phyloP scores from a whole-genome alignment of 179 eudicot genomes.

The Dionaea muscipula region DNA sequence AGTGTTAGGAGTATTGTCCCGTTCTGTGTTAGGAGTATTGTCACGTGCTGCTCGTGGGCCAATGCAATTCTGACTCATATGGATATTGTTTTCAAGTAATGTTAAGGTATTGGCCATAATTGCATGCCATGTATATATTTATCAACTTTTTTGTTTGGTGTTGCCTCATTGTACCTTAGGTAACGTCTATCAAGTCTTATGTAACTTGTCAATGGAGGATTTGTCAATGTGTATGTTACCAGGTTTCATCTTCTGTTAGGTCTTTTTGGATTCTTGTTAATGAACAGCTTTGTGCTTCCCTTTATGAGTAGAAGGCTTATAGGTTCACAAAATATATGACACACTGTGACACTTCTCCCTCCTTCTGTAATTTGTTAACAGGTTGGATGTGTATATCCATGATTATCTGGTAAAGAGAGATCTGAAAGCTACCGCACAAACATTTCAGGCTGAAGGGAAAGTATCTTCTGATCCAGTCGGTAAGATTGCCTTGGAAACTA shows the following conservation, averaged over 20 bases:
- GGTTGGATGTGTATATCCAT: constrained; percentile 94
- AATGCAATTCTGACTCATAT: too few relatives aligned
- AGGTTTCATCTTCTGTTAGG: background rate
- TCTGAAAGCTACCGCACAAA: constrained; percentile 84
- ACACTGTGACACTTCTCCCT: background rate
- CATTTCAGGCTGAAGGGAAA: constrained; percentile 92
- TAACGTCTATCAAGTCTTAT: constrained; percentile 2
- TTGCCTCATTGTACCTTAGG: too few relatives aligned
- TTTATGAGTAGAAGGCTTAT: too few relatives aligned
- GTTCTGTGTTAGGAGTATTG: too few relatives aligned
- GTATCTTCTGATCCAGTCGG: constrained; percentile 98
- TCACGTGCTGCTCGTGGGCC: too few relatives aligned
- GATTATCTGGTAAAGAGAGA: constrained; percentile 92
- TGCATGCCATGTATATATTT: too few relatives aligned
- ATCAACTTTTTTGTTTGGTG: too few relatives aligned
- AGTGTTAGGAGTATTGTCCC: too few relatives aligned
- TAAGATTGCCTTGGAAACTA: constrained; percentile 19
- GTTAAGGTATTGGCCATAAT: too few relatives aligned
- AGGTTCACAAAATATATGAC: too few relatives aligned
- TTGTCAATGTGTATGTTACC: background rate
- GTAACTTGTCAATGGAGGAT: constrained; percentile 5
- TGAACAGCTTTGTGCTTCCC: too few relatives aligned
- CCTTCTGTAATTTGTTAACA: constrained; percentile 18
- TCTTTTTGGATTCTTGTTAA: background rate
- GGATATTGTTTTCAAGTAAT: too few relatives aligned